These are phyloP conservation scores for Eimeria nieschulzi DNA, from an alignment of 169 alveolate species.

Conservation along the genomic window DNA sequence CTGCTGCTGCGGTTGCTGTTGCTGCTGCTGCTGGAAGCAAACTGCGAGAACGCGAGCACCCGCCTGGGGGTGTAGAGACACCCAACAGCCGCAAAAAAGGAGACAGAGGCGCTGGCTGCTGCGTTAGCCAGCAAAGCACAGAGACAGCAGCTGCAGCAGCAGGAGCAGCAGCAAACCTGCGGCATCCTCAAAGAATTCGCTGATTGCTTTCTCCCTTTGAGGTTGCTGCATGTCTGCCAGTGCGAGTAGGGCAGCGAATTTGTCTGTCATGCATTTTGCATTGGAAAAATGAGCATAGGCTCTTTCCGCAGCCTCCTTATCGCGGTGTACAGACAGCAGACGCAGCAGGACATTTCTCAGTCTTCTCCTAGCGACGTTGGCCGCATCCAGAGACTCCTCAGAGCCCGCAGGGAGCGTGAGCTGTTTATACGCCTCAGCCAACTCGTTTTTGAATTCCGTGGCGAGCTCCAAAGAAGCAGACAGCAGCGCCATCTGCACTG, in stretches of 20 bases:
- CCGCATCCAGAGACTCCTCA: background rate
- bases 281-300: constrained; percentile 1
- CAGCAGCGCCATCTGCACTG: background rate
- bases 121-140: no score
- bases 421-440: background rate
- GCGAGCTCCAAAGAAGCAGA: background rate
- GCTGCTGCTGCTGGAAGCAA: no score
- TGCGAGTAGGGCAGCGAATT: constrained; percentile 35
- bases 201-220: constrained; percentile 37
- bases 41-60: no score
- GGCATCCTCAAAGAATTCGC: constrained; percentile 3
- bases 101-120: no score
- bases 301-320: constrained; percentile 1
- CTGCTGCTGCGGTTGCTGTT: no score
- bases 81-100: no score
- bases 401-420: constrained; percentile 22
- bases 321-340: constrained; percentile 38
- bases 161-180: background rate
- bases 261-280: constrained; percentile 54
- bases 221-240: constrained; percentile 25
- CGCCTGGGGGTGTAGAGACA: no score
- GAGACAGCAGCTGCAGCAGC: background rate
- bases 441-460: background rate
- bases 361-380: constrained; percentile 26
- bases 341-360: constrained; percentile 73